Percentiles rank a stretch among this genome's conserved stretches.
Evolutionary conservation across 257 asterid genomes (phyloP).

Genomic region (Salvia hispanica): DNA sequence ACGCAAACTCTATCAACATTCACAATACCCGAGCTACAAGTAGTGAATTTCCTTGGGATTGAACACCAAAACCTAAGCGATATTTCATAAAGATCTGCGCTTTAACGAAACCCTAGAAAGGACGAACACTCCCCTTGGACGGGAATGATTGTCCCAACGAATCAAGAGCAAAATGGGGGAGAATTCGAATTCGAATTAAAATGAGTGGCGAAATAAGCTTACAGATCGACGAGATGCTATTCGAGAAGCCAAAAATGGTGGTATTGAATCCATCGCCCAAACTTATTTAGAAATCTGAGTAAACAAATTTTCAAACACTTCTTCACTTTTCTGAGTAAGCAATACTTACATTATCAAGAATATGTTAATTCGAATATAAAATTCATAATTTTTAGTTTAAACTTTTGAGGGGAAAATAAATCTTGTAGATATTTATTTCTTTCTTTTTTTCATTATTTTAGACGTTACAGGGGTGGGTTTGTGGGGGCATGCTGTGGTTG

Average conservation of each 20-base stretch:
- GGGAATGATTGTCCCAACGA: constrained; percentile 34
- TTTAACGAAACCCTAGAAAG: constrained; percentile 51
- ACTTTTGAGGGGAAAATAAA: background rate
- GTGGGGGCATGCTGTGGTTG: constrained; percentile 12
- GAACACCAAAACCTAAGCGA: constrained; percentile 28
- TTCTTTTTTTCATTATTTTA: background rate
- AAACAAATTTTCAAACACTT: constrained; percentile 36
- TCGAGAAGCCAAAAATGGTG: constrained; percentile 35
- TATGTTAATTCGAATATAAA: constrained; percentile 3
- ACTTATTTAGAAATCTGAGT: constrained; percentile 32
- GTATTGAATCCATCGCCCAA: constrained; percentile 47
- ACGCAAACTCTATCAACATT: constrained; percentile 19
- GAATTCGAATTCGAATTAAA: constrained; percentile 10
- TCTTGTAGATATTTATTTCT: background rate
- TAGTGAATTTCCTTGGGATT: constrained; percentile 33
- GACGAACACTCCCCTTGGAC: constrained; percentile 32
- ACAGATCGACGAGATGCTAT: constrained; percentile 50
- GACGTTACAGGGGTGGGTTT: constrained; percentile 8
- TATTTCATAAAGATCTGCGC: constrained; percentile 50
- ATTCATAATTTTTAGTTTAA: constrained; percentile 1
- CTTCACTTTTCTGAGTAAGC: constrained; percentile 35
- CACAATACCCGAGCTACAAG: constrained; percentile 25
- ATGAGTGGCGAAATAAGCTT: constrained; percentile 38
- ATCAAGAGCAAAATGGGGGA: constrained; percentile 28
- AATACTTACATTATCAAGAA: constrained; percentile 21